Conservation (phyloP, 108 stramenopile genomes). For the Parmales sp. region DNA sequence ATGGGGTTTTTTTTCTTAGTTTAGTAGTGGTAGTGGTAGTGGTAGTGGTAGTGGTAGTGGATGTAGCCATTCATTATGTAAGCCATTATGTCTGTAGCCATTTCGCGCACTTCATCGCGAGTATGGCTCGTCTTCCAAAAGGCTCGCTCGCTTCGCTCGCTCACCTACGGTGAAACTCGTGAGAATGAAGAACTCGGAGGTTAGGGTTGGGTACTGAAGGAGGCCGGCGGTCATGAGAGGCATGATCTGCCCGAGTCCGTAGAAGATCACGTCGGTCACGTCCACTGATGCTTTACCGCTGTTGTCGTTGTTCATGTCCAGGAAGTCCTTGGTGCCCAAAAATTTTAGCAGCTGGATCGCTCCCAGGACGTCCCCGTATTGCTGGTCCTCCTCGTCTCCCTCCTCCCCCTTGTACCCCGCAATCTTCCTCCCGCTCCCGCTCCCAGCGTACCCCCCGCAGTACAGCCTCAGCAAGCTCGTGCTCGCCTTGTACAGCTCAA, state of each 20-base stretch:
- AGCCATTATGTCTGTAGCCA: too few relatives aligned
- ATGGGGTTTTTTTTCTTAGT: too few relatives aligned
- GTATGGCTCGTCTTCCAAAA: too few relatives aligned
- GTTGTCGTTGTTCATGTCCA: slow-evolving; percentile 35
- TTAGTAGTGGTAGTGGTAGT: too few relatives aligned
- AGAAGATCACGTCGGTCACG: slow-evolving; percentile 72
- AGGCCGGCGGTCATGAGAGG: slow-evolving; percentile 74
- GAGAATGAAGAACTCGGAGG: slow-evolving; percentile 60
- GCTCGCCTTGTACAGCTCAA: slow-evolving; percentile 50
- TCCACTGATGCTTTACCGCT: slow-evolving; percentile 50
- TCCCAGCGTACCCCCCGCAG: slow-evolving; percentile 46
- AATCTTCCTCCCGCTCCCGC: neutral
- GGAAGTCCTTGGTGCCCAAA: slow-evolving; percentile 76
- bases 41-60: too few relatives aligned
- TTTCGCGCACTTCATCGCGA: too few relatives aligned
- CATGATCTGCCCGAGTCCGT: slow-evolving; percentile 69
- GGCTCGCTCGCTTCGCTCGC: too few relatives aligned
- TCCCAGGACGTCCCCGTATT: slow-evolving; percentile 64
- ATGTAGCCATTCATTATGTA: too few relatives aligned
- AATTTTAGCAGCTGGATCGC: slow-evolving; percentile 69
- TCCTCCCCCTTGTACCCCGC: slow-evolving; percentile 9
- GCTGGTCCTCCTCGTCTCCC: slow-evolving; percentile 65
- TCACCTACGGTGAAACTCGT: slow-evolving; percentile 71
- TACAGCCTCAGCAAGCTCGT: slow-evolving; percentile 58
- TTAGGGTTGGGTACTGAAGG: slow-evolving; percentile 63